Evolutionary conservation across 495 filamentous ascomycete species (phyloP), one percentile per base, ranked within the genome.

Genomic region (Echria macrotheca): DNA sequence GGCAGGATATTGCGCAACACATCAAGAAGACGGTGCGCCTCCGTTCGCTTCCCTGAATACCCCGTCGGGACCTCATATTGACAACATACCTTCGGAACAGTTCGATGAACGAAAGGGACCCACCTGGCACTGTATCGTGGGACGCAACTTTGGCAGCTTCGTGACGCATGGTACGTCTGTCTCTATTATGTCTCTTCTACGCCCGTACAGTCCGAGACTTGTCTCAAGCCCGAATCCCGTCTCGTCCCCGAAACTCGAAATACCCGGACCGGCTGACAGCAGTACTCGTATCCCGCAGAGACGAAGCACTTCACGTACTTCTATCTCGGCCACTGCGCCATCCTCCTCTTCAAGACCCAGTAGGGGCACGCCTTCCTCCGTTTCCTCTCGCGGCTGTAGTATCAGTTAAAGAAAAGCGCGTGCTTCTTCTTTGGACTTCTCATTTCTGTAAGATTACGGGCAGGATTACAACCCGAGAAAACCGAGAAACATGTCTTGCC

Each of bases 231-330:
- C n/a, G n/a, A n/a, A n/a, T n/a, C n/a, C n/a, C n/a, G n/a, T n/a
- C n/a, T n/a, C 36, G 12, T 12, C 12, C 31, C 14, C 19, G 23
- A 24, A 11, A 23, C 10, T n/a, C n/a, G n/a, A n/a, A n/a, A n/a
- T n/a, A n/a, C n/a, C n/a, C n/a, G n/a, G n/a, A n/a, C n/a, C n/a
- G 2, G 29, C 28, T 37, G 46, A 43, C 36, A 21, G 5, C 17
- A 6, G 8, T 5, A 15, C 1, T 12, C 21, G 25, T 25, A 19
- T 10, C 10, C 24, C 4, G 25, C 72, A 96, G 91, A 99, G 67
- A 96, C 93, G 32, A 96, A 96, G 71, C 93, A 99, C 70, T 99
- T 99, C 75, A 96, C 97, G 65, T 99, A 99, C 76, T 99, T 99
- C 78, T 97, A 97, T 72, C 87, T 97, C 51, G 93, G 93, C 40